Evolutionary conservation across 768 basidiomycete genomes (phyloP), one percentile per base, ranked within the genome.

Genomic region (Mycena belliarum): DNA sequence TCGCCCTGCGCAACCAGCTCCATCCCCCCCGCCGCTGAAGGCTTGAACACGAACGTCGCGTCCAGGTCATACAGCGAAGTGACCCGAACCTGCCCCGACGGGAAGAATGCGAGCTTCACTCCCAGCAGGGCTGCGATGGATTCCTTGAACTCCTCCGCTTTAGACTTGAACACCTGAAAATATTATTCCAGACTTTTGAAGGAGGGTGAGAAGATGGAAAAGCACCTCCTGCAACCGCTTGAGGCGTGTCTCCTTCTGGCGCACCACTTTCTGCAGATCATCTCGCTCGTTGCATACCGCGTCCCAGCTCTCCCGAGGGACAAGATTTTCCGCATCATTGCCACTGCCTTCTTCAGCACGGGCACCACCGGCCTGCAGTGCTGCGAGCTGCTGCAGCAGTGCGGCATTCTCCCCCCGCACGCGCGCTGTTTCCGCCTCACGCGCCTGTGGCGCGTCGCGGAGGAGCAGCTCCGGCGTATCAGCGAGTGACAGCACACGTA

Each of bases 121-220:
- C 95, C 96, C 0, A 98, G 82, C 47, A 98, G 88, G 0, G 90
- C 87, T 5, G 89, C 87, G 57, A 98, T 89, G 7, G 94, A 88
- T 68, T 95, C 92, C 37, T 91, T 84, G 77, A 98, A 96, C 67
- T 98, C 95, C 57, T 88, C 83, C 10, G 88, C 87, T 70, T 97
- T 98, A 32, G 86, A 84, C 0, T 80, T 75, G 73, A 93, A 97
- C 6, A 95, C 85, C 90, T 94, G 68, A 56, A 20, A 37, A 41
- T 24, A 35, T 50, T n/a, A 32, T 23, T 62, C 24, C 12, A 20
- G 15, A 38, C 16, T 15, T 52, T 37, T 24, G 29, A 12, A 47
- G 28, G 32, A 49, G 32, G 24, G 28, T 7, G 42, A 23, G 26
- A 45, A 28, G 11, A 7, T 1, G 4, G 21, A 38, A n/a, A 68